Percentiles rank a stretch among this genome's conserved stretches.
These are phyloP conservation scores for Gentiana dahurica DNA, from an alignment of 257 asterid species.

Conservation along the genomic window DNA sequence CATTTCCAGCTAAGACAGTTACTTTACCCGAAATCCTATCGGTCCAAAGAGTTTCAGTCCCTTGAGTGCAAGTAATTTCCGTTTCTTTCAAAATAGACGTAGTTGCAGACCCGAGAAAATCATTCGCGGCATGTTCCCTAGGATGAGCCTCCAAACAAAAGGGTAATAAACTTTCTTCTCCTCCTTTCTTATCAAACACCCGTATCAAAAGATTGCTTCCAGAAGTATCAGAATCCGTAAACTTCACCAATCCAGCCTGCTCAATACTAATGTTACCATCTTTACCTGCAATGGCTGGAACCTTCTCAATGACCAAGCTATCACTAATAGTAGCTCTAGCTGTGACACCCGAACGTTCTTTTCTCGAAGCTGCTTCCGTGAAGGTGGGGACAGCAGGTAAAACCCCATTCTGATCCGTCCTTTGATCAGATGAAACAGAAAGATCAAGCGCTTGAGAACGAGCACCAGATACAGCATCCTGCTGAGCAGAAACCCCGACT, in stretches of 20 bases:
- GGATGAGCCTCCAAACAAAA: slow-evolving; percentile 86
- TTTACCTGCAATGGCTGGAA: slow-evolving; percentile 43
- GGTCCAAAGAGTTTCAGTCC: slow-evolving; percentile 69
- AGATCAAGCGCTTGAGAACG: slow-evolving; percentile 44
- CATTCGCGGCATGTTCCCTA: slow-evolving; percentile 69
- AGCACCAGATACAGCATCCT: slow-evolving; percentile 33
- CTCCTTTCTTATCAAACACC: slow-evolving; percentile 60
- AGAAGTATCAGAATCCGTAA: slow-evolving; percentile 16
- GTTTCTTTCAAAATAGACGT: slow-evolving; percentile 62
- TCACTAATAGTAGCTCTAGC: slow-evolving; percentile 81
- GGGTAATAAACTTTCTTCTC: slow-evolving; percentile 49
- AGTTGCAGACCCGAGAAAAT: slow-evolving; percentile 54
- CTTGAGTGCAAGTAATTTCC: slow-evolving; percentile 58
- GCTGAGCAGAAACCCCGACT: slow-evolving; percentile 65
- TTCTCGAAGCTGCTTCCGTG: slow-evolving; percentile 36
- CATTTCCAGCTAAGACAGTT: slow-evolving; percentile 90
- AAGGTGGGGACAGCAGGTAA: slow-evolving; percentile 24
- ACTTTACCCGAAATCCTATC: slow-evolving; percentile 85
- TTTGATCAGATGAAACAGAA: slow-evolving; percentile 32
- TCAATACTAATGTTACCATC: slow-evolving; percentile 49
- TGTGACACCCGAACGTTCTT: slow-evolving; percentile 52
- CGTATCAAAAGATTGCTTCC: slow-evolving; percentile 51
- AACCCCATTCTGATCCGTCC: slow-evolving; percentile 32
- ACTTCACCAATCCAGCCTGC: slow-evolving; percentile 38
- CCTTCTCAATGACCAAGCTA: slow-evolving; percentile 79